Percentiles rank a stretch among this genome's conserved stretches.
Evolutionary conservation across 75 land plant genomes (phyloP).

Genomic region (Sequoiadendron giganteum): DNA sequence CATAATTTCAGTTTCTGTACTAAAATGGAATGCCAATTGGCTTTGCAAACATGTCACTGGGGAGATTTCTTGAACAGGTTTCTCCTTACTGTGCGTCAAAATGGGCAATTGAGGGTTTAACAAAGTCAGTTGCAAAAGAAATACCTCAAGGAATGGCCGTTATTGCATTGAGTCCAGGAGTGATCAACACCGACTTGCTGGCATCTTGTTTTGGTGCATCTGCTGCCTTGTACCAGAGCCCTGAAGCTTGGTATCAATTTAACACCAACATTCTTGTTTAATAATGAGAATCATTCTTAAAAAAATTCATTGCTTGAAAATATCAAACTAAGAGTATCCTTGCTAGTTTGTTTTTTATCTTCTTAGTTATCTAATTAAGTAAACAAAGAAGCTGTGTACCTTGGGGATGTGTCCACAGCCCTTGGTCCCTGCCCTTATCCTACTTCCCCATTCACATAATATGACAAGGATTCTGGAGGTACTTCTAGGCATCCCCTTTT

Average conservation of each 20-base stretch:
- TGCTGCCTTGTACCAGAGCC: conserved; percentile 62
- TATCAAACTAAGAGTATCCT: background rate
- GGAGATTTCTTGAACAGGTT: conserved; percentile 37
- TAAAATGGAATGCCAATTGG: background rate
- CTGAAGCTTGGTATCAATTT: conserved; percentile 68
- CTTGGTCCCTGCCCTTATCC: too few relatives aligned
- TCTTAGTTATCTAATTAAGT: background rate
- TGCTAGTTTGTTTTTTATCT: background rate
- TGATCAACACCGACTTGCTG: conserved; percentile 75
- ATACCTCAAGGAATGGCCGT: conserved; percentile 68
- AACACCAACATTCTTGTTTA: background rate
- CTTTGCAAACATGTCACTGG: background rate
- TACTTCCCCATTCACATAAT: too few relatives aligned
- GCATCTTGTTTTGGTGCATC: conserved; percentile 72
- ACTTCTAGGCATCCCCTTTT: too few relatives aligned
- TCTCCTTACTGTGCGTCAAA: conserved; percentile 88
- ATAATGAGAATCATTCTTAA: background rate
- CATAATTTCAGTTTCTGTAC: background rate
- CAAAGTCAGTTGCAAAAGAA: conserved; percentile 73
- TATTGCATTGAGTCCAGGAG: conserved; percentile 77
- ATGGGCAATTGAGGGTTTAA: conserved; percentile 83
- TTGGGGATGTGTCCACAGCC: too few relatives aligned
- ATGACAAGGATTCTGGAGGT: too few relatives aligned
- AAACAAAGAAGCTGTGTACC: background rate
- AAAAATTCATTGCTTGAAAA: background rate